These are phyloP conservation scores for Nannizzia gypsea DNA, from an alignment of 2,329 filamentous ascomycete genomes.

Conservation along the genomic window DNA sequence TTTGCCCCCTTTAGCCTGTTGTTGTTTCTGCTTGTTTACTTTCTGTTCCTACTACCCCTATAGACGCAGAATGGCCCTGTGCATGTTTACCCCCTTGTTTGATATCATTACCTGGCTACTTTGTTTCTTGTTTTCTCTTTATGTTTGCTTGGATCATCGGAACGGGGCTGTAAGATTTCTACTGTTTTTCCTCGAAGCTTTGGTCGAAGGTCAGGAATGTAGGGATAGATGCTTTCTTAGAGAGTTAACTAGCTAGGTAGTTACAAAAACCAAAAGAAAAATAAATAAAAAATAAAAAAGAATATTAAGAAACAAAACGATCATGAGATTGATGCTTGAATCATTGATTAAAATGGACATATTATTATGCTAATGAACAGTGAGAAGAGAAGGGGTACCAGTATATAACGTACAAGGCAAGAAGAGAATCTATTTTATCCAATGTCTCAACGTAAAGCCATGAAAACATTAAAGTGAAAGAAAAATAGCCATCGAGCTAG, in stretches of 20 bases:
- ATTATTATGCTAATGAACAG: not conserved
- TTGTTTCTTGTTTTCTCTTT: not conserved
- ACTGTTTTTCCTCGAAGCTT: not conserved
- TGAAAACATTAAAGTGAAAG: too few relatives aligned
- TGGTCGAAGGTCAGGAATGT: not conserved
- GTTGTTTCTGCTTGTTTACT: not conserved
- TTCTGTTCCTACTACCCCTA: not conserved
- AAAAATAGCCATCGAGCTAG: too few relatives aligned
- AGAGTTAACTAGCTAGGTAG: not conserved
- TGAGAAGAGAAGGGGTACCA: not conserved
- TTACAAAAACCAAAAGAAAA: not conserved
- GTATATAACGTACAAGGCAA: too few relatives aligned
- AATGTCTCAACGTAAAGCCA: too few relatives aligned
- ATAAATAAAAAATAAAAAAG: not conserved
- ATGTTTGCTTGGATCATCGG: conserved; percentile 1
- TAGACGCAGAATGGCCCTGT: not conserved
- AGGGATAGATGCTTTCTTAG: not conserved
- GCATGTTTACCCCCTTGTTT: not conserved
- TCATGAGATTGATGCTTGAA: too few relatives aligned
- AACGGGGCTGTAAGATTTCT: conserved; percentile 1
- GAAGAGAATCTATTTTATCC: too few relatives aligned
- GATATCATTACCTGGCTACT: not conserved
- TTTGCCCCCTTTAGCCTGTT: not conserved
- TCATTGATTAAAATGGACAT: too few relatives aligned
- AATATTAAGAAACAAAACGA: not conserved